Evolutionary conservation across 306 rosid genomes (phyloP).

Genomic region (Cucurbita argyrosperma): DNA sequence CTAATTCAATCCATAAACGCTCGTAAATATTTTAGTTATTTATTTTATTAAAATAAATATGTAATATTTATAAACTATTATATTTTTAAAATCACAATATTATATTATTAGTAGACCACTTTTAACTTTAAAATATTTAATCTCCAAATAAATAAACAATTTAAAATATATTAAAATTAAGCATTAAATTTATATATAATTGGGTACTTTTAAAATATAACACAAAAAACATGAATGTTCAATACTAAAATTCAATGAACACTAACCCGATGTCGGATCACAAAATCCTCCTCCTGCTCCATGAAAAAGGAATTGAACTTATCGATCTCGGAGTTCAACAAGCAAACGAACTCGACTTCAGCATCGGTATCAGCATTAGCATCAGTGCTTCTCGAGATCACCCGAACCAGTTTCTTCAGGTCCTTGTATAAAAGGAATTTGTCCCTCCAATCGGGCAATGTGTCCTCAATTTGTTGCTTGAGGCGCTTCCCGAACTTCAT

Average conservation of each 20-base stretch:
- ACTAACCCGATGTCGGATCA: constrained; percentile 55
- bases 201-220: no score
- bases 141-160: no score
- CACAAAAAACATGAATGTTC: no score
- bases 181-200: no score
- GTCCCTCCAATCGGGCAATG: constrained; percentile 68
- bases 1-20: no score
- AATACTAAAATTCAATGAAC: background rate
- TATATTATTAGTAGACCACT: no score
- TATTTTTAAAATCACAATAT: no score
- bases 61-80: no score
- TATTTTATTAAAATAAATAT: no score
- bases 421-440: constrained; percentile 73
- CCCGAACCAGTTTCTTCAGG: constrained; percentile 53
- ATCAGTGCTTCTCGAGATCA: constrained; percentile 22
- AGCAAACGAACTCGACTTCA: constrained; percentile 26
- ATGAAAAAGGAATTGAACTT: constrained; percentile 71
- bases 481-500: constrained; percentile 82
- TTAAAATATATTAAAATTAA: no score
- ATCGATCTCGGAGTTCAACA: constrained; percentile 72
- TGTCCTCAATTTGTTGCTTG: constrained; percentile 55
- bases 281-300: constrained; percentile 77
- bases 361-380: constrained; percentile 23
- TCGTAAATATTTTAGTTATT: no score
- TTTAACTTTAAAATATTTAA: no score